Conservation (phyloP, 2,329 filamentous ascomycete genomes). For the Fusarium cyanostomum region DNA sequence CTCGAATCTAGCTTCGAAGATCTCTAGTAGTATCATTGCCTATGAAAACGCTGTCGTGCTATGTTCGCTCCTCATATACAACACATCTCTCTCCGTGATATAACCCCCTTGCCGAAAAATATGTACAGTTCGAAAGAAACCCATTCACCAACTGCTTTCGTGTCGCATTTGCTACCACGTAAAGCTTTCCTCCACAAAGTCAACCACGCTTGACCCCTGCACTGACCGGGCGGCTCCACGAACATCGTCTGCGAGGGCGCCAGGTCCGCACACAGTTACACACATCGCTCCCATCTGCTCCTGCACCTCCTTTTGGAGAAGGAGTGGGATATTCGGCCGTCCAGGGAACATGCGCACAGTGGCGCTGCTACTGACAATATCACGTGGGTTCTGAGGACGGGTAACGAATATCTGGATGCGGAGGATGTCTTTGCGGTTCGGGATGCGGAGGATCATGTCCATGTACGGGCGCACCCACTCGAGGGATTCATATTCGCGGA, state of each 20-base stretch:
- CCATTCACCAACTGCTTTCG: conserved; percentile 17
- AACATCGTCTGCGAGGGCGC: conserved; percentile 79
- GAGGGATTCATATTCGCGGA: conserved; percentile 86
- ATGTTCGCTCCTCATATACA: conserved; percentile 28
- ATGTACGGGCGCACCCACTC: conserved; percentile 95
- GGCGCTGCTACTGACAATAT: conserved; percentile 78
- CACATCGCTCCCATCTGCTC: conserved; percentile 89
- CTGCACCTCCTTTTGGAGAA: conserved; percentile 84
- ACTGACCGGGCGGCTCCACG: conserved; percentile 71
- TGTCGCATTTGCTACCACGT: conserved; percentile 60
- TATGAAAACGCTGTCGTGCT: conserved; percentile 32
- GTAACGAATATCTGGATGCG: conserved; percentile 92
- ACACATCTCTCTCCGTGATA: conserved; percentile 28
- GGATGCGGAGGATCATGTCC: conserved; percentile 78
- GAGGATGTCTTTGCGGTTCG: conserved; percentile 81
- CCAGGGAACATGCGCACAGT: conserved; percentile 94
- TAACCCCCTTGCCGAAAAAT: conserved; percentile 37
- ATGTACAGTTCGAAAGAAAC: conserved; percentile 45
- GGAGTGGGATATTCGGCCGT: conserved; percentile 80
- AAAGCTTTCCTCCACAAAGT: conserved; percentile 83
- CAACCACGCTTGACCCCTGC: conserved; percentile 71
- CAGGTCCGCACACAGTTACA: conserved; percentile 82
- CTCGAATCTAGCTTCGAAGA: conserved; percentile 1
- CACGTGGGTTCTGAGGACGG: conserved; percentile 81
- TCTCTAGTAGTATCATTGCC: conserved; percentile 22